Evolutionary conservation across 352 stramenopile genomes (phyloP), one percentile per base, ranked within the genome.

Genomic region (Globisporangium takayamanum): DNA sequence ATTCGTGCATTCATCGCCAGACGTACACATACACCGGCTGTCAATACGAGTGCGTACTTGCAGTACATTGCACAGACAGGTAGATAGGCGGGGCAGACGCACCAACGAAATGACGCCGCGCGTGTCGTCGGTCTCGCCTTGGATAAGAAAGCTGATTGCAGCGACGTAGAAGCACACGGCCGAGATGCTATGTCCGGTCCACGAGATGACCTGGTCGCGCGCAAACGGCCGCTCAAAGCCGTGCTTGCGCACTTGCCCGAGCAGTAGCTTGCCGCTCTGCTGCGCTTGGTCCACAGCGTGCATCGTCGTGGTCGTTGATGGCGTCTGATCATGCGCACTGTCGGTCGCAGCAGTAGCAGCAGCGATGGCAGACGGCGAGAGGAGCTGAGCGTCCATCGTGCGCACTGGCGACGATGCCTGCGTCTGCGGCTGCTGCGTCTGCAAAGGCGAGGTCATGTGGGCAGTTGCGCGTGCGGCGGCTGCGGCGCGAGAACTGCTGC

Each of bases 201-300:
- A 91, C 1, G 81, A 84, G 62, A 92, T 74, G 45, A 89, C 70
- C 53, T 95, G 85, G 55, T 95, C 85, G 18, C 74, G 72, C n/a
- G 85, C 89, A 51, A 76, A 87, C 18, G 85, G 85, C 4, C 65
- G 64, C 55, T 89, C 70, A 20, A 93, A 73, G 48, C 84, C 84
- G 52, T 93, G 89, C 64, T 62, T 73, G 26, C 84, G 84, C 63
- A 84, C 73, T 37, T 64, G 55, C 50, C 60, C 72, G 3, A 80
- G 59, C 52, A 73, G 47, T 25, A 68, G 44, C 39, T 65, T 65
- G 25, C 48, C 50, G 49, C 49, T 57, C 37, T 37, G 20, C 8
- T 42, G 52, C 22, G 28, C 28, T 10, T 49, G 37, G 5, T 16
- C 30, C 12, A 30, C 28, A 14, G 45, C n/a, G 20, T 33, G 25